Percentiles rank a stretch among this genome's conserved stretches.
phyloP scores from a whole-genome alignment of 805 yeast species.

The Scheffersomyces spartinae region DNA sequence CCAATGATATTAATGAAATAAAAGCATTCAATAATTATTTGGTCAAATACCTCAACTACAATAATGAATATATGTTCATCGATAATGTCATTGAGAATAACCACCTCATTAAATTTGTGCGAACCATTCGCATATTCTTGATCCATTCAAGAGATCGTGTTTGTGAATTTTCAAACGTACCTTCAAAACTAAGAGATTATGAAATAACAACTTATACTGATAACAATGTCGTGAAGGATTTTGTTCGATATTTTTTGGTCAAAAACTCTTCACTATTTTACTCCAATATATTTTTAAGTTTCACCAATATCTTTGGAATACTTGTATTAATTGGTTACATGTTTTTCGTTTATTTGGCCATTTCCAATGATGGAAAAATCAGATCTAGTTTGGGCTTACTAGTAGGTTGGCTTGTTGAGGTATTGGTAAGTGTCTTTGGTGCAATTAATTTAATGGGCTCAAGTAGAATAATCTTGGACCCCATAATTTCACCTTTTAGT shows the following conservation, averaged over 20 bases:
- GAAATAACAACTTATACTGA: too few relatives aligned
- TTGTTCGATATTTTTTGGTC: too few relatives aligned
- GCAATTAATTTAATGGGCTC: too few relatives aligned
- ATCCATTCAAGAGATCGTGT: too few relatives aligned
- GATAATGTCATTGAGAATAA: too few relatives aligned
- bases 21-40: too few relatives aligned
- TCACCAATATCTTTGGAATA: constrained; percentile 1
- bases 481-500: constrained; percentile 13
- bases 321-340: constrained; percentile 6
- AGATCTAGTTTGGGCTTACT: constrained; percentile 23
- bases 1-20: too few relatives aligned
- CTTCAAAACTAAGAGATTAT: too few relatives aligned
- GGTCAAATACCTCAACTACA: too few relatives aligned
- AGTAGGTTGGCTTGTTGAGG: constrained; percentile 23
- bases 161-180: too few relatives aligned
- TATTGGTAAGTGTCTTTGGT: constrained; percentile 14
- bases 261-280: background rate
- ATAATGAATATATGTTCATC: too few relatives aligned
- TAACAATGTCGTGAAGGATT: too few relatives aligned
- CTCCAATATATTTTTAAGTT: constrained; percentile 1
- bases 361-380: constrained; percentile 22
- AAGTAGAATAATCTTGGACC: constrained; percentile 18
- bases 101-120: background rate
- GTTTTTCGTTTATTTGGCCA: constrained; percentile 14
- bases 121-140: background rate